Evolutionary conservation across 805 yeast species (phyloP).

Genomic region (Cyberlindnera saturnus): DNA sequence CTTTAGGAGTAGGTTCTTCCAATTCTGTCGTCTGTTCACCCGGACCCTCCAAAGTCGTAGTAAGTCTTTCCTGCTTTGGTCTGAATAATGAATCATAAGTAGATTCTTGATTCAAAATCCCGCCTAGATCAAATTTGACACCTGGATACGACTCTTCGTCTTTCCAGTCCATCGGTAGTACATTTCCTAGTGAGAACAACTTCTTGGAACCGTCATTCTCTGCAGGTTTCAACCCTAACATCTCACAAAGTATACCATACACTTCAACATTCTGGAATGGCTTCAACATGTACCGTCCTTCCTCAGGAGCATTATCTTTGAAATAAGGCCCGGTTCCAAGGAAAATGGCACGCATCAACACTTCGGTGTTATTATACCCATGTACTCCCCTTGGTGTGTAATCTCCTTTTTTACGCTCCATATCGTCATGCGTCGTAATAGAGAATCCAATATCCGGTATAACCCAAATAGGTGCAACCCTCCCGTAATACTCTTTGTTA

Average conservation of each 20-base stretch:
- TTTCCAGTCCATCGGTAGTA: conserved; percentile 38
- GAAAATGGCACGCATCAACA: conserved; percentile 79
- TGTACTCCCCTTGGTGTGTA: conserved; percentile 54
- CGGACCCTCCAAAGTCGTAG: conserved; percentile 14
- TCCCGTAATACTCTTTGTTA: conserved; percentile 35
- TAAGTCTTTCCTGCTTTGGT: conserved; percentile 4
- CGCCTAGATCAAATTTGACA: conserved; percentile 38
- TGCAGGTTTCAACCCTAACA: conserved; percentile 45
- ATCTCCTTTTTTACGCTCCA: conserved; percentile 29
- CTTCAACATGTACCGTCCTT: conserved; percentile 26
- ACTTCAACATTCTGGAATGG: conserved; percentile 74
- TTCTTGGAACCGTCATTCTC: conserved; percentile 51
- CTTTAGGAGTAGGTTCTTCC: background rate
- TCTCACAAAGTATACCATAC: conserved; percentile 68
- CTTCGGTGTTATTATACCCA: conserved; percentile 75
- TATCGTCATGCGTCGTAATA: conserved; percentile 53
- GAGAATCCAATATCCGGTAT: conserved; percentile 81
- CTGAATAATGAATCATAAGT: conserved; percentile 44
- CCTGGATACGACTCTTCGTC: conserved; percentile 45
- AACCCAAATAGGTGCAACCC: conserved; percentile 83
- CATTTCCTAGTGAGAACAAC: conserved; percentile 23
- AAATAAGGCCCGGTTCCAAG: conserved; percentile 81
- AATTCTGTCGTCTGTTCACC: background rate
- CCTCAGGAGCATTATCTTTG: conserved; percentile 14
- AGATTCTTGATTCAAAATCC: conserved; percentile 37